These are phyloP conservation scores for Tubosaeta brunneosetosa DNA, from an alignment of 768 basidiomycete species.

Conservation along the genomic window DNA sequence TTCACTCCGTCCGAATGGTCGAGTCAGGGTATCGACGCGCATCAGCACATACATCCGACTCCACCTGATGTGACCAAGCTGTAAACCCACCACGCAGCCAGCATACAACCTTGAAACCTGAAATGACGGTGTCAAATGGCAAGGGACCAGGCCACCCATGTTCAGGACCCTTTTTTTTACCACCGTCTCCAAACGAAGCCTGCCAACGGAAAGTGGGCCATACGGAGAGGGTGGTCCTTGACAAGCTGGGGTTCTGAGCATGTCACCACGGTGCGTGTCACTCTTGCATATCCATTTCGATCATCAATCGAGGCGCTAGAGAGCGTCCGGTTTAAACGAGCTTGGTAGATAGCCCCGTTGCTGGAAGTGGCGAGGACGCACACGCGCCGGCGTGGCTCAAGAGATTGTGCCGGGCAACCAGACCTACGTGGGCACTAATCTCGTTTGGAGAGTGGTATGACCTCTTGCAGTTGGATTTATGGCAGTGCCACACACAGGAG, in stretches of 20 bases:
- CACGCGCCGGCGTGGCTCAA: slow-evolving; percentile 24
- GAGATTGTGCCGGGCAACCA: slow-evolving; percentile 12
- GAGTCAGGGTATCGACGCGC: slow-evolving; percentile 49
- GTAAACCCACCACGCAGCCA: slow-evolving; percentile 18
- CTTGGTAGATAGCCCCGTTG: slow-evolving; percentile 62
- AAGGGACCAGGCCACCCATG: slow-evolving; percentile 1
- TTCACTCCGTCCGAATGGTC: slow-evolving; percentile 37
- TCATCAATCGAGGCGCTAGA: neutral
- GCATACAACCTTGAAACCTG: slow-evolving; percentile 71
- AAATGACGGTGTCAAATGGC: slow-evolving; percentile 90
- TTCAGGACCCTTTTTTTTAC: neutral
- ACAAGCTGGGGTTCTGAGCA: slow-evolving; percentile 70
- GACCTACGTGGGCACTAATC: neutral
- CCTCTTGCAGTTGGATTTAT: neutral
- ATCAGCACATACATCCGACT: slow-evolving; percentile 24
- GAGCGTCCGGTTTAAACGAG: slow-evolving; percentile 84
- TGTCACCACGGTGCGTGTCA: slow-evolving; percentile 71
- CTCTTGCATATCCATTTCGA: neutral
- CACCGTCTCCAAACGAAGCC: slow-evolving; percentile 49
- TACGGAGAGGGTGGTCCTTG: slow-evolving; percentile 83
- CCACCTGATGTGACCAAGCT: neutral
- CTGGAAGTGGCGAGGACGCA: slow-evolving; percentile 39
- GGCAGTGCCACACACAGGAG: neutral
- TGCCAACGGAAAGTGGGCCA: slow-evolving; percentile 83
- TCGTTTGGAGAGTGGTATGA: neutral